phyloP scores from a whole-genome alignment of 2,329 filamentous ascomycete genomes.

The Penicillium digitatum region DNA sequence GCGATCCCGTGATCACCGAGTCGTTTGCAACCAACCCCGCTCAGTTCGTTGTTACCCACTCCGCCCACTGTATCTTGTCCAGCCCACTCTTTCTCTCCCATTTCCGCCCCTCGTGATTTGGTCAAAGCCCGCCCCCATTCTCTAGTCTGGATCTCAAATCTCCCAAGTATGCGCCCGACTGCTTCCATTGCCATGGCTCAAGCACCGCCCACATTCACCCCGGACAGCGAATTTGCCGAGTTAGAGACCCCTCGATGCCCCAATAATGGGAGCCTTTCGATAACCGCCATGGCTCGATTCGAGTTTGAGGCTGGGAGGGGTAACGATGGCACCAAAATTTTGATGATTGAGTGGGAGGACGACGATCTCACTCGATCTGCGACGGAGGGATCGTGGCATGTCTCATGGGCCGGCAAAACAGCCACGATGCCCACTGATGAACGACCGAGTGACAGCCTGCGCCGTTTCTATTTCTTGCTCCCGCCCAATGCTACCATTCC shows the following conservation, averaged over 20 bases:
- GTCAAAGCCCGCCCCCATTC: not conserved
- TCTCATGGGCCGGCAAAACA: constrained; percentile 78
- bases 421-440: constrained; percentile 66
- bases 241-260: constrained; percentile 32
- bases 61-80: not conserved
- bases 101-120: not conserved
- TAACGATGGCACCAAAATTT: constrained; percentile 81
- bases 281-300: constrained; percentile 71
- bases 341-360: constrained; percentile 90
- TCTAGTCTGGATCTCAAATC: not conserved
- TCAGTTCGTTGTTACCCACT: not conserved
- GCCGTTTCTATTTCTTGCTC: constrained; percentile 75
- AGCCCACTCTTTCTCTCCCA: not conserved
- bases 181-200: not conserved
- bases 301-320: constrained; percentile 75
- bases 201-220: constrained; percentile 13
- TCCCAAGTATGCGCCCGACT: not conserved
- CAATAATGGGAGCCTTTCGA: constrained; percentile 31
- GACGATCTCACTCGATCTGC: constrained; percentile 47
- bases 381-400: constrained; percentile 60
- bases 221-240: constrained; percentile 31
- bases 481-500: constrained; percentile 69
- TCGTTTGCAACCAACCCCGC: not conserved
- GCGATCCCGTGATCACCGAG: not conserved
- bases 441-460: constrained; percentile 49